Evolutionary conservation across 441 rosid genomes (phyloP), one percentile per base, ranked within the genome.

Genomic region (Adansonia madagascariensis): DNA sequence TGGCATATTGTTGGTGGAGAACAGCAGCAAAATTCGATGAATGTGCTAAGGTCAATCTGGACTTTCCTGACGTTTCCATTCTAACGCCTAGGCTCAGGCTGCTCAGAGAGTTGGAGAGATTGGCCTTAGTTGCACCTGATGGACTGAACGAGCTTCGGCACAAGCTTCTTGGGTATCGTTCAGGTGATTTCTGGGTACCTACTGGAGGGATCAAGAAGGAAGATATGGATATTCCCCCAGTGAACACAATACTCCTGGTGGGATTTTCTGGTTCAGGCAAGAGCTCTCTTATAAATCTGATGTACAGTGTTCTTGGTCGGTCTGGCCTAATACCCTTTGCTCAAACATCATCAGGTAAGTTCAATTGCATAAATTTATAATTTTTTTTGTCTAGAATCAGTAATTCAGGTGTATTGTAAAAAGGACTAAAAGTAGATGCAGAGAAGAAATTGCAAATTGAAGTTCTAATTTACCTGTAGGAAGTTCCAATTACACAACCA

Each of bases 121-220:
- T 88, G 86, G 90, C 88, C 62, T 52, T 86, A 63, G 71, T 86
- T 67, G 90, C 89, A 8, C 65, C 83, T 6, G 84, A 85, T 31
- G 92, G 92, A 55, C 86, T 90, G 71, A 81, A 77, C 47, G 94
- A 90, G 81, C 81, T 86, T 20, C 82, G 90, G 41, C 87, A 87
- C 79, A 88, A 85, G 87, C 80, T 88, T 18, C 75, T 80, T 17
- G 72, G 24, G 56, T 89, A 89, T 76, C 80, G 84, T 52, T 75
- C 89, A 1, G 94, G 92, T 15, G 94, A 89, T 77, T 88, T 83
- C 64, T 89, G 92, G 94, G 81, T 87, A 6, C 91, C 94, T 18
- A 82, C 88, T 0, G 94, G 90, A 35, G 91, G 94, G 2, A 50
- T 89, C 20, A 71, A 44, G 35, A 87, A 82, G 81, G 90, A 84